phyloP scores from a whole-genome alignment of 2,329 filamentous ascomycete genomes.

The Aspergillus sp. region DNA sequence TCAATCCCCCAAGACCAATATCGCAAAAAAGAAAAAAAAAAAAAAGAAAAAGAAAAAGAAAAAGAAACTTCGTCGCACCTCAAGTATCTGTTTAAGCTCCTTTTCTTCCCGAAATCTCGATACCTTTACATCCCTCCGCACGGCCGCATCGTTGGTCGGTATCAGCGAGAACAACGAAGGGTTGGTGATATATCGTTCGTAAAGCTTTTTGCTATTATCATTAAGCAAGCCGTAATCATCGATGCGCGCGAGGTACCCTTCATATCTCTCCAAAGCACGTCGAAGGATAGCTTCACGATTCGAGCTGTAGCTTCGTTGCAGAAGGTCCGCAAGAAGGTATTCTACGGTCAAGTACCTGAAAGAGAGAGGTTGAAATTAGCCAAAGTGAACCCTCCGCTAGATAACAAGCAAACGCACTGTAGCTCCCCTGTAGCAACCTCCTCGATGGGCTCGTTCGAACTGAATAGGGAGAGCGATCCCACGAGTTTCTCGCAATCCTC shows the following conservation, averaged over 20 bases:
- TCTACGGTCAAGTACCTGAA: slow-evolving; percentile 64
- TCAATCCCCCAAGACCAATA: slow-evolving; percentile 3
- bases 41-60: slow-evolving; percentile 3
- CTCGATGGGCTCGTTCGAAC: slow-evolving; percentile 78
- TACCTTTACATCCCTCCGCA: slow-evolving; percentile 75
- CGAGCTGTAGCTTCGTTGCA: slow-evolving; percentile 55
- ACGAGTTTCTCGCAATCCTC: slow-evolving; percentile 63
- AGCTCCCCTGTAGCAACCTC: slow-evolving; percentile 79
- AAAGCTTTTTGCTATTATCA: slow-evolving; percentile 56
- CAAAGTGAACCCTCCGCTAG: background rate
- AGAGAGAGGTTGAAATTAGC: slow-evolving; percentile 13
- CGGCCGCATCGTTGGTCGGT: slow-evolving; percentile 56
- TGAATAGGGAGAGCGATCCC: slow-evolving; percentile 71
- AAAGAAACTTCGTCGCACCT: slow-evolving; percentile 42
- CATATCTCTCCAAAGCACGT: slow-evolving; percentile 61
- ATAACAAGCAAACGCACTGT: slow-evolving; percentile 45
- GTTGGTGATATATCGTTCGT: slow-evolving; percentile 64
- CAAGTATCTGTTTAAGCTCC: slow-evolving; percentile 72
- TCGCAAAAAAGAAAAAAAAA: slow-evolving; percentile 6
- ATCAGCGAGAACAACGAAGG: slow-evolving; percentile 66
- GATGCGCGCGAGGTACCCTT: slow-evolving; percentile 65
- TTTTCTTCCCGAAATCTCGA: slow-evolving; percentile 78
- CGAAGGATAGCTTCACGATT: slow-evolving; percentile 58
- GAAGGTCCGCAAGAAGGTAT: slow-evolving; percentile 71
- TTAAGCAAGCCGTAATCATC: slow-evolving; percentile 71